A percentile compares a stretch with the other conserved stretches of the same genome.
These are phyloP conservation scores for Erucastrum elatum DNA, from an alignment of 345 rosid genomes.

Conservation along the genomic window DNA sequence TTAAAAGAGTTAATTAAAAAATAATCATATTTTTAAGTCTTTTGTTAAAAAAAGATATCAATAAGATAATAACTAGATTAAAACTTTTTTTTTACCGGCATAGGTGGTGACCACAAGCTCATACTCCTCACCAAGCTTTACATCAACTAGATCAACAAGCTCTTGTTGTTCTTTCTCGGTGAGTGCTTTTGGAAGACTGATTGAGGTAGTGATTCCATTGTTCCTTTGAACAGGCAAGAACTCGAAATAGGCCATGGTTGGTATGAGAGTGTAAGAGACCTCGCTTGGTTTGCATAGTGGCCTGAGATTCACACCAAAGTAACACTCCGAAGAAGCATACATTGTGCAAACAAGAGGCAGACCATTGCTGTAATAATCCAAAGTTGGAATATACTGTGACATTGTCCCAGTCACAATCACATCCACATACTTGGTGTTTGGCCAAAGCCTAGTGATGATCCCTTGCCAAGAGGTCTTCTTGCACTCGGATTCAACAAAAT, in stretches of 20 bases:
- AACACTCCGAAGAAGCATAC: constrained; percentile 98
- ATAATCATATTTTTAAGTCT: too few relatives aligned
- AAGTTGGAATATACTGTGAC: constrained; percentile 96
- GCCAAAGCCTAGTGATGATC: constrained; percentile 73
- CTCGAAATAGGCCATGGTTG: constrained; percentile 93
- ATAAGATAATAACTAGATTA: not conserved
- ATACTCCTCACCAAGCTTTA: constrained; percentile 87
- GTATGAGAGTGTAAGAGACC: constrained; percentile 85
- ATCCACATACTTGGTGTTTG: constrained; percentile 82
- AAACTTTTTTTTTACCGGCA: constrained; percentile 56
- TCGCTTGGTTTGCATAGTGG: constrained; percentile 87
- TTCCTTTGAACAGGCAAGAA: constrained; percentile 77
- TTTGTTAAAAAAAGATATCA: not conserved
- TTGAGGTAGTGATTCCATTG: constrained; percentile 59
- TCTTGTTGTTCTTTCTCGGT: constrained; percentile 77
- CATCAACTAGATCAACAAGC: constrained; percentile 86
- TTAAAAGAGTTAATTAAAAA: too few relatives aligned
- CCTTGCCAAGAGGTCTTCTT: constrained; percentile 61
- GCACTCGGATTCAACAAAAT: constrained; percentile 56
- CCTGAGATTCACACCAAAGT: constrained; percentile 86
- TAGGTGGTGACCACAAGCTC: constrained; percentile 98
- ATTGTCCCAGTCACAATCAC: constrained; percentile 97
- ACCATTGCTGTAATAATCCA: constrained; percentile 83
- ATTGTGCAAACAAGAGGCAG: constrained; percentile 92
- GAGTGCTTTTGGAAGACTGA: constrained; percentile 64